Base-by-base conservation (phyloP, 371 early-diverging fungal genomes). In the Lichtheimia corymbifera region DNA sequence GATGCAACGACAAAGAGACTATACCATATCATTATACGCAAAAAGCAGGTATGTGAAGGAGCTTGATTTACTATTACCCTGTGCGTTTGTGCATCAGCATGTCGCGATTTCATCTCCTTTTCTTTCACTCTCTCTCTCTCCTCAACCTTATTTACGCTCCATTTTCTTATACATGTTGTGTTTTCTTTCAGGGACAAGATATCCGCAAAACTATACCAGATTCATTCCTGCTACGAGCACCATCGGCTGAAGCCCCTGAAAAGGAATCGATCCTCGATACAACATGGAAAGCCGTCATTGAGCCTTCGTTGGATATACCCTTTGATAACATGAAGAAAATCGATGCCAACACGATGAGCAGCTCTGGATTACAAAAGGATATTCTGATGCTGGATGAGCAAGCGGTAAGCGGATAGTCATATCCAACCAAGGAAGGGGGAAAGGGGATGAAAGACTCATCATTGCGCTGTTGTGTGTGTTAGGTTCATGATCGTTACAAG, bases 401-500 rank as follows among this genome's bases (percentile, higher is more conserved):
- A 41, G 74, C 72, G 68, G 80, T 75, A 70, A 47, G 47, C 22
- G 22, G 28, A 28, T 28, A 4, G 0, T 35, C 6, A 35, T 35
- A 11, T 35, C 11, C 35, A 35, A 35, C 11, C 4, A 28, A 28
- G 7, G 7, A 4, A 28, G 28, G 35, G 35, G 30, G 30, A 7
- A 35, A 35, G 9, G 35, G 35, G 35, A 35, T 35, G 9, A 9
- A 30, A 5, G 2, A 11, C 35, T 35, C 35, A 47, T 47, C 18
- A 47, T 47, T 45, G 5, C 14, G 9, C n/a, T 47, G n/a, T 47
- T 22, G n/a, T n/a, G 22, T 47, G 14, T 47, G 47, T n/a, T 47
- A 89, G 79, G 82, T 89, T 30, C 88, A 87, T 54, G 69, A 84
- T 30, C 75, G 72, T 24, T 92, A 92, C 69, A 93, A 93, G 70